These are phyloP conservation scores for Russula virescens DNA, from an alignment of 768 basidiomycete genomes.

Conservation along the genomic window DNA sequence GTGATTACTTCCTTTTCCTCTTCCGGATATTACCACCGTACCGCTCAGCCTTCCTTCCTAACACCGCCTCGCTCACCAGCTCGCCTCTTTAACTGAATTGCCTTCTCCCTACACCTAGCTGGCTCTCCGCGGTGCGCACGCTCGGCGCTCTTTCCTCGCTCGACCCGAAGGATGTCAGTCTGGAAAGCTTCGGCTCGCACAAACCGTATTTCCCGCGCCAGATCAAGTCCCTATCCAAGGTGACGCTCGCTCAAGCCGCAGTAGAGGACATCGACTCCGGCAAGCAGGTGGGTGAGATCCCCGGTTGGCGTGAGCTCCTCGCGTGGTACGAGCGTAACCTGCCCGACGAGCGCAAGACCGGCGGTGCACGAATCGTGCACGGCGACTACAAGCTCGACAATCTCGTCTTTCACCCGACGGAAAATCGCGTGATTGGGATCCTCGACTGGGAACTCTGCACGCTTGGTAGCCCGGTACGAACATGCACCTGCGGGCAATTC, in stretches of 20 bases:
- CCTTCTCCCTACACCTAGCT: slow-evolving; percentile 39
- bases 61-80: too few species aligned
- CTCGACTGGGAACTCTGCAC: slow-evolving; percentile 98
- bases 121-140: slow-evolving; percentile 68
- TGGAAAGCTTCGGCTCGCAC: slow-evolving; percentile 63
- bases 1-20: slow-evolving; percentile 30
- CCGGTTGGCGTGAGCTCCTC: slow-evolving; percentile 64
- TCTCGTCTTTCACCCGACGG: slow-evolving; percentile 86
- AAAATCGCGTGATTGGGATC: slow-evolving; percentile 90
- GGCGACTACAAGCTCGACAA: slow-evolving; percentile 99
- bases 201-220: slow-evolving; percentile 90
- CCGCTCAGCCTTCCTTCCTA: not conserved
- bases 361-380: slow-evolving; percentile 85
- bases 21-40: not conserved
- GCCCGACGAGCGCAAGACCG: slow-evolving; percentile 71
- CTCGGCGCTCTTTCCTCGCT: slow-evolving; percentile 66
- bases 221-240: slow-evolving; percentile 78
- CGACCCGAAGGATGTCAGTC: slow-evolving; percentile 57
- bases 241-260: slow-evolving; percentile 74
- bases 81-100: not conserved
- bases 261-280: slow-evolving; percentile 60
- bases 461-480: slow-evolving; percentile 80
- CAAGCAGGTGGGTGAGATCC: slow-evolving; percentile 61
- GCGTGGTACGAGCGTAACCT: slow-evolving; percentile 70
- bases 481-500: slow-evolving; percentile 26